Evolutionary conservation across 441 rosid species (phyloP).

Genomic region (Syzygium syzygioides): DNA sequence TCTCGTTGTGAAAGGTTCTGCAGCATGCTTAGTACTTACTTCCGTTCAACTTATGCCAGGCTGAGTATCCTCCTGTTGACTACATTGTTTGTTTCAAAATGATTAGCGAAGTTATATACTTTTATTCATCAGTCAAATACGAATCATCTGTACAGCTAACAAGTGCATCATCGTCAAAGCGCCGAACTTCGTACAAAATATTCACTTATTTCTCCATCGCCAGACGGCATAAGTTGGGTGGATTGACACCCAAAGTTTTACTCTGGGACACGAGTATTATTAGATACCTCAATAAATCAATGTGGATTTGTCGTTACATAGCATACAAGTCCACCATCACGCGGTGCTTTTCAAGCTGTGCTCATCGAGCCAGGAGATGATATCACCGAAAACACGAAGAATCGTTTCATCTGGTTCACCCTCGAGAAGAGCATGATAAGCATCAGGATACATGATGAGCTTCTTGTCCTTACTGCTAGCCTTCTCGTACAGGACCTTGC

Average conservation of each 20-base stretch:
- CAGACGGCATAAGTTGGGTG: neutral
- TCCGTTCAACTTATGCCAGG: neutral
- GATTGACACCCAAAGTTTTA: neutral
- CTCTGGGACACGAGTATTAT: neutral
- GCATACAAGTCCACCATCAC: neutral
- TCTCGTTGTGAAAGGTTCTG: neutral
- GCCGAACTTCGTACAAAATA: neutral
- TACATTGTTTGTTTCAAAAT: neutral
- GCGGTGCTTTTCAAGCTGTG: constrained; percentile 22
- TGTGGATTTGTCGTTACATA: neutral
- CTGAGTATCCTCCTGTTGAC: neutral
- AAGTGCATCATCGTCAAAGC: neutral
- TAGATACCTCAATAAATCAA: neutral
- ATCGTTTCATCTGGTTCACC: constrained; percentile 88
- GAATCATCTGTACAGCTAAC: neutral
- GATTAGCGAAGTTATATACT: neutral
- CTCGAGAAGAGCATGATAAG: constrained; percentile 70
- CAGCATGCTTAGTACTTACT: neutral
- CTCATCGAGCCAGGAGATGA: constrained; percentile 71
- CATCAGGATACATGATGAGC: constrained; percentile 52
- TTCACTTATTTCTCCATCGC: neutral
- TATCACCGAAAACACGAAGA: constrained; percentile 55
- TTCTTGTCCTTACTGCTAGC: constrained; percentile 79
- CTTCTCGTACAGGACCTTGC: constrained; percentile 70
- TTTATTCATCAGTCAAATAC: neutral